Evolutionary conservation across 441 rosid species (phyloP).

Genomic region (Manihot esculenta): DNA sequence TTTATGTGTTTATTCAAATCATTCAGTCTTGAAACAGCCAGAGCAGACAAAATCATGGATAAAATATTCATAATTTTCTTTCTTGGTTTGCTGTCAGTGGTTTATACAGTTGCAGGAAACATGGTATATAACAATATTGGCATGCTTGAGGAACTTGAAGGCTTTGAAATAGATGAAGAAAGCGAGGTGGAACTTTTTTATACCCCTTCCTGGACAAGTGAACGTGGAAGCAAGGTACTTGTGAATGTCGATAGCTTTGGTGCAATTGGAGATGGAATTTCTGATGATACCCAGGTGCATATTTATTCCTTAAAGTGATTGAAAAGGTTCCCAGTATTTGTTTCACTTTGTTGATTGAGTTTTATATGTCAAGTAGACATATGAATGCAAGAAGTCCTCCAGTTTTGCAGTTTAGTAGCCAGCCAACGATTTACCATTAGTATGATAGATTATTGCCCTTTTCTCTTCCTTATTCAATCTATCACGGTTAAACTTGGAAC

Average conservation of each 20-base stretch:
- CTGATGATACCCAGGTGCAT: conserved; percentile 88
- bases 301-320: conserved; percentile 6
- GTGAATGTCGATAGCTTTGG: conserved; percentile 95
- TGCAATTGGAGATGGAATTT: conserved; percentile 83
- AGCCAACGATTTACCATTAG: not conserved
- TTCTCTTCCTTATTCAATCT: no score
- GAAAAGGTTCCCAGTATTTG: not conserved
- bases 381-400: not conserved
- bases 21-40: conserved; percentile 33
- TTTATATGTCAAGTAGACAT: conserved; percentile 1
- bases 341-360: not conserved
- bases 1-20: conserved; percentile 41
- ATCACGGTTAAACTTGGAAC: not conserved
- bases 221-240: conserved; percentile 60
- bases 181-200: conserved; percentile 40
- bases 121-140: conserved; percentile 34
- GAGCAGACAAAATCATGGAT: conserved; percentile 45
- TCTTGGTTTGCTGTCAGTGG: conserved; percentile 48
- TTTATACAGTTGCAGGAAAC: conserved; percentile 53
- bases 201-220: conserved; percentile 51
- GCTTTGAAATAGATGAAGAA: conserved; percentile 56
- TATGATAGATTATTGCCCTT: not conserved
- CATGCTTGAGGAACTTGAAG: conserved; percentile 57
- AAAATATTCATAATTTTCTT: conserved; percentile 43
- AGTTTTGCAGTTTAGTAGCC: not conserved